These are phyloP conservation scores for Botrytis paeoniae DNA, from an alignment of 2,329 filamentous ascomycete species.

Conservation along the genomic window DNA sequence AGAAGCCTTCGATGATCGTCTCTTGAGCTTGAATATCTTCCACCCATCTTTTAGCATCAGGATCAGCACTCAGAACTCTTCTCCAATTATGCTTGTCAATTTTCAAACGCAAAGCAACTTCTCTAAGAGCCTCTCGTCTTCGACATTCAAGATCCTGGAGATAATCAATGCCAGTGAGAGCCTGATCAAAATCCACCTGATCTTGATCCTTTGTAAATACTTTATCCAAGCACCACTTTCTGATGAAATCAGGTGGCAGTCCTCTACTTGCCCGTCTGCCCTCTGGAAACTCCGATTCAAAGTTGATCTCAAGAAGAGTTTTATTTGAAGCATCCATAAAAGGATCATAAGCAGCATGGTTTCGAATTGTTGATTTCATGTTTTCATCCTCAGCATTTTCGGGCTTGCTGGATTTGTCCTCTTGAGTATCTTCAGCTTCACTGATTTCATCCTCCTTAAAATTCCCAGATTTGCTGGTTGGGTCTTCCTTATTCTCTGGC, in stretches of 20 bases:
- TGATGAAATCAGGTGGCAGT: conserved; percentile 25
- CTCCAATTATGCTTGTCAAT: conserved; percentile 31
- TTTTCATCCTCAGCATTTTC: neutral
- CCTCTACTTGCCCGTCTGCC: conserved; percentile 16
- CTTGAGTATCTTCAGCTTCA: neutral
- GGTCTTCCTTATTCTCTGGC: conserved; percentile 8
- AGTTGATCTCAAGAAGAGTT: conserved; percentile 23
- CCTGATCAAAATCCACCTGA: conserved; percentile 27
- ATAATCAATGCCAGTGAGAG: conserved; percentile 33
- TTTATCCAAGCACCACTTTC: conserved; percentile 25
- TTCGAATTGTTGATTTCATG: neutral
- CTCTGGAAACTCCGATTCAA: neutral
- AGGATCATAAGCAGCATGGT: conserved; percentile 20
- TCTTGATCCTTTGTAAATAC: conserved; percentile 28
- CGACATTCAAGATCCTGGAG: conserved; percentile 32
- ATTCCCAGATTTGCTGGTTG: neutral
- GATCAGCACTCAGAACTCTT: conserved; percentile 24
- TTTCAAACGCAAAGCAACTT: conserved; percentile 27
- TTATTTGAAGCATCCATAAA: conserved; percentile 26
- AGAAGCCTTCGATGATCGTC: conserved; percentile 25
- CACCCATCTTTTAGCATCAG: conserved; percentile 30
- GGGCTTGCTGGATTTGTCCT: neutral
- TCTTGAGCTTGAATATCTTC: conserved; percentile 29
- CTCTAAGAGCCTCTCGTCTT: conserved; percentile 25
- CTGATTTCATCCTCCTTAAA: neutral